Evolutionary conservation across 495 filamentous ascomycete species (phyloP).

Genomic region (Pyrenopolyporus hunteri): DNA sequence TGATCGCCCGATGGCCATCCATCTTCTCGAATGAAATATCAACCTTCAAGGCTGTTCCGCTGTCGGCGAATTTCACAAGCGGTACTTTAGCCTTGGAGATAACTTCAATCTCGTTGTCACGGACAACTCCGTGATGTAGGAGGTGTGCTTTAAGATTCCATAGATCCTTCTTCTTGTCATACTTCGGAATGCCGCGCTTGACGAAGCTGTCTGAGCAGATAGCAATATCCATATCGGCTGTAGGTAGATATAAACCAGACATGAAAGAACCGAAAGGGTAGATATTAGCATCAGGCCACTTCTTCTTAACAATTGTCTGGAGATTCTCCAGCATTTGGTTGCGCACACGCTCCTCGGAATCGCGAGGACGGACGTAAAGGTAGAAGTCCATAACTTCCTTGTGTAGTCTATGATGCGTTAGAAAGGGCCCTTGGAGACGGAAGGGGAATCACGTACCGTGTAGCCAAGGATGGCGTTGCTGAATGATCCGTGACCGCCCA

Average conservation of each 20-base stretch:
- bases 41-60: conserved; percentile 72
- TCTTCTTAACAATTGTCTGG: conserved; percentile 55
- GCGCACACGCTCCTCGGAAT: conserved; percentile 77
- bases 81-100: conserved; percentile 84
- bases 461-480: conserved; percentile 47
- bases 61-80: conserved; percentile 87
- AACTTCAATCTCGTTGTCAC: conserved; percentile 60
- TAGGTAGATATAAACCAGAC: conserved; percentile 87
- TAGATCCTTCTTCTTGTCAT: conserved; percentile 47
- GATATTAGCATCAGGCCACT: conserved; percentile 63
- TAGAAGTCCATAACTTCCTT: conserved; percentile 91
- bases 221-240: conserved; percentile 91
- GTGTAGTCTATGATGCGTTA: conserved; percentile 63
- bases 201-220: conserved; percentile 72
- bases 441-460: conserved; percentile 56
- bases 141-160: conserved; percentile 59
- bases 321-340: conserved; percentile 69
- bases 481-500: conserved; percentile 65
- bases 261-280: conserved; percentile 88
- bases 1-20: conserved; percentile 75
- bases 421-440: conserved; percentile 12
- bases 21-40: conserved; percentile 95
- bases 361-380: conserved; percentile 75
- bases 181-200: conserved; percentile 42
- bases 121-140: conserved; percentile 53